phyloP scores from a whole-genome alignment of 2,329 filamentous ascomycete genomes.

The Septoria petroselini region DNA sequence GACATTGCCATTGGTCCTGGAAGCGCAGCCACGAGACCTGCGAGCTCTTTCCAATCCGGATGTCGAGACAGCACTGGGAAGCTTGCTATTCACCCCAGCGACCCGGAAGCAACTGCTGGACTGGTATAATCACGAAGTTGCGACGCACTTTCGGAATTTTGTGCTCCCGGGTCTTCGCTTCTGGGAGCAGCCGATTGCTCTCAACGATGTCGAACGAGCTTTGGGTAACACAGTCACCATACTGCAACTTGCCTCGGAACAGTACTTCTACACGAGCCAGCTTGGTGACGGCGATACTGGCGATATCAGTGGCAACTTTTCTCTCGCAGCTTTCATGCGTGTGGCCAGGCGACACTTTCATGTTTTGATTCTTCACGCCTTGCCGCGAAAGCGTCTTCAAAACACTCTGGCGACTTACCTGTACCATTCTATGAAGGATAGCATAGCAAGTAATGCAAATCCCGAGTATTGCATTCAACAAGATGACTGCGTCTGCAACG shows the following conservation, averaged over 20 bases:
- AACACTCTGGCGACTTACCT: constrained; percentile 29
- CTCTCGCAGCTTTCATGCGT: constrained; percentile 6
- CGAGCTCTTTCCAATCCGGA: constrained; percentile 16
- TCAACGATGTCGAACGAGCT: constrained; percentile 32
- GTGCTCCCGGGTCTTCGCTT: constrained; percentile 27
- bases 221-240: constrained; percentile 40
- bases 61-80: constrained; percentile 20
- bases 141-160: constrained; percentile 42
- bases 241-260: constrained; percentile 38
- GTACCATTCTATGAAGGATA: constrained; percentile 28
- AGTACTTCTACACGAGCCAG: constrained; percentile 34
- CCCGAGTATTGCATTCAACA: constrained; percentile 43
- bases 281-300: not conserved
- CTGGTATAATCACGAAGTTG: constrained; percentile 49
- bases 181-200: constrained; percentile 30
- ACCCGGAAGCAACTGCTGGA: constrained; percentile 38
- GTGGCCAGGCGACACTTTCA: constrained; percentile 27
- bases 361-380: constrained; percentile 28
- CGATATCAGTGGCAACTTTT: not conserved
- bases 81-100: constrained; percentile 13
- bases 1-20: constrained; percentile 10
- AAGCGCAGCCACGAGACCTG: not conserved
- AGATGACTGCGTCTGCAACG: constrained; percentile 35
- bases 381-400: constrained; percentile 32
- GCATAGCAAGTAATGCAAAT: constrained; percentile 19